These are phyloP conservation scores for Prunus mume DNA, from an alignment of 306 rosid genomes.

Conservation along the genomic window DNA sequence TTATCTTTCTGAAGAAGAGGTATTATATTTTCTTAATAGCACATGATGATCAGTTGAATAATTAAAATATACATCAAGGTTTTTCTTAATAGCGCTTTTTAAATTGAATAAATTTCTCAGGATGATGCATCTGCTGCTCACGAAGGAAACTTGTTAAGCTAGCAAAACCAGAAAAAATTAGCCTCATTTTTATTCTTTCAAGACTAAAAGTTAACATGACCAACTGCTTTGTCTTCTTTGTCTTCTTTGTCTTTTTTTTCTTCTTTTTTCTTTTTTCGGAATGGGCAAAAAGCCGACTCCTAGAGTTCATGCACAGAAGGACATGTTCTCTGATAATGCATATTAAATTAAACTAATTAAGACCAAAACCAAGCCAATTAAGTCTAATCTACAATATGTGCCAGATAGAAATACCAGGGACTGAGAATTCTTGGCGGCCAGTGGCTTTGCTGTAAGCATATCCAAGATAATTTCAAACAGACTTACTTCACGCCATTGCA, in stretches of 20 bases:
- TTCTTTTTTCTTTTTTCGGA: not conserved
- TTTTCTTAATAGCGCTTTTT: not conserved
- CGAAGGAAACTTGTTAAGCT: not conserved
- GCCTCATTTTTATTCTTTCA: not conserved
- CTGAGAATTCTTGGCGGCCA: not conserved
- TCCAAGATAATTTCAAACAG: slow-evolving; percentile 3
- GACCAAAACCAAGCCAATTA: not conserved
- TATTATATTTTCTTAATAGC: not conserved
- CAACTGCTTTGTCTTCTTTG: not conserved
- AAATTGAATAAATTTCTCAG: not conserved
- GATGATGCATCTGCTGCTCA: not conserved
- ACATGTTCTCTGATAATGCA: not conserved
- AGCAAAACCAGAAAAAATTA: not conserved
- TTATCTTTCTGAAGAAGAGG: not conserved
- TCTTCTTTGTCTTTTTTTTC: not conserved
- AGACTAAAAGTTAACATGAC: not conserved
- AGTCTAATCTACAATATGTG: not conserved
- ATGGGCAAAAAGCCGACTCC: not conserved
- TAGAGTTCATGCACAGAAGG: not conserved
- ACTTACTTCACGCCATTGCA: slow-evolving; percentile 37
- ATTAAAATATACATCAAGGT: not conserved
- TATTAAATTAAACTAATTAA: not conserved
- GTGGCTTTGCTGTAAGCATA: slow-evolving; percentile 20
- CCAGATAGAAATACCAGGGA: not conserved
- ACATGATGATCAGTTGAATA: not conserved